These are phyloP conservation scores for Neurospora sp. DNA, from an alignment of 495 filamentous ascomycete species.

Conservation along the genomic window DNA sequence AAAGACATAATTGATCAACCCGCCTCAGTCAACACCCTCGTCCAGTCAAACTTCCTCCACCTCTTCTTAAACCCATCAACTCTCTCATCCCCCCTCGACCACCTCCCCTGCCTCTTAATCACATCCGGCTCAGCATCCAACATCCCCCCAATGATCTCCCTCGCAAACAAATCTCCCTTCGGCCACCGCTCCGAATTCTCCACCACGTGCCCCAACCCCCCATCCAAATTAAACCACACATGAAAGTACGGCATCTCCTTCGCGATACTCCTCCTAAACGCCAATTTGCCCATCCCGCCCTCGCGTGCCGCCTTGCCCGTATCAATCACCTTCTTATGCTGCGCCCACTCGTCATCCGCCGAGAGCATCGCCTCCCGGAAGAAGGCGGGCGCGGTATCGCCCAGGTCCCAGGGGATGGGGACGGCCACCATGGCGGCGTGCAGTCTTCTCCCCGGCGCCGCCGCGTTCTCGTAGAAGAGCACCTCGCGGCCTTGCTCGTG, in stretches of 20 bases:
- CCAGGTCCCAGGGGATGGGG: constrained; percentile 77
- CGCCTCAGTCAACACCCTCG: constrained; percentile 54
- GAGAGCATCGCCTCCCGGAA: constrained; percentile 90
- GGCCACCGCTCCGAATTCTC: constrained; percentile 87
- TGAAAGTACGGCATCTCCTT: constrained; percentile 99
- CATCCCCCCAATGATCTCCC: constrained; percentile 92
- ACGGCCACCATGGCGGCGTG: constrained; percentile 84
- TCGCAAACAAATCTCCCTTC: constrained; percentile 82
- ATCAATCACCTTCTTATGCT: constrained; percentile 90
- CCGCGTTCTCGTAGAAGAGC: constrained; percentile 96
- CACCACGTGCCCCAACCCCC: constrained; percentile 85
- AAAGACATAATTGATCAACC: neutral
- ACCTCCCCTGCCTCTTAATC: constrained; percentile 84
- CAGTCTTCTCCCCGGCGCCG: constrained; percentile 61
- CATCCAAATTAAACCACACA: constrained; percentile 89
- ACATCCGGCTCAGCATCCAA: constrained; percentile 72
- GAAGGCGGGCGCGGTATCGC: constrained; percentile 85
- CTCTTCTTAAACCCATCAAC: constrained; percentile 70
- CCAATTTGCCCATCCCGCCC: constrained; percentile 63
- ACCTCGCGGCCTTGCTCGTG: constrained; percentile 84
- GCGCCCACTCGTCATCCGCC: constrained; percentile 84
- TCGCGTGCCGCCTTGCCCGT: constrained; percentile 58
- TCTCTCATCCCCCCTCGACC: constrained; percentile 64
- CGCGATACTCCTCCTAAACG: constrained; percentile 72
- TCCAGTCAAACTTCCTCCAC: constrained; percentile 97